A percentile compares a stretch with the other conserved stretches of the same genome.
These are phyloP conservation scores for Boehmeria nivea DNA, from an alignment of 306 rosid genomes.

Conservation along the genomic window DNA sequence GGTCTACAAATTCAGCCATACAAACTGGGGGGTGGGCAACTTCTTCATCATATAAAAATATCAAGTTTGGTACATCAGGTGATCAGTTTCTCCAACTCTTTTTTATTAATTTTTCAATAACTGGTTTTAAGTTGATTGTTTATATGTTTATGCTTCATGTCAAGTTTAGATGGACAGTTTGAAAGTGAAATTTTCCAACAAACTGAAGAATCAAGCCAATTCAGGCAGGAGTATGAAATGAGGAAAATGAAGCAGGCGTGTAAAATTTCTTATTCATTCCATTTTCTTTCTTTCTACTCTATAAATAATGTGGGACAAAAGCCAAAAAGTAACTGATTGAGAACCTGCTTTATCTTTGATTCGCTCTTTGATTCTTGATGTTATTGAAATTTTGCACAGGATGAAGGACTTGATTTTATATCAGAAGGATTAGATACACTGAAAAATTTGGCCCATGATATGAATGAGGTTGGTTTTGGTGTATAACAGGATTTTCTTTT, in stretches of 20 bases:
- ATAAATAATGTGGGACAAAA: not conserved
- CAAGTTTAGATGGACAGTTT: conserved; percentile 34
- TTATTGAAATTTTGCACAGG: conserved; percentile 40
- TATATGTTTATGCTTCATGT: conserved; percentile 6
- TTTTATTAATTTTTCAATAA: not conserved
- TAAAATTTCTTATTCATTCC: conserved; percentile 25
- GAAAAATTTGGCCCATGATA: conserved; percentile 69
- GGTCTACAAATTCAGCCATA: conserved; percentile 36
- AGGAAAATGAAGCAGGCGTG: conserved; percentile 79
- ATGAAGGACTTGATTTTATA: conserved; percentile 82
- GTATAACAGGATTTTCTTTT: conserved; percentile 4
- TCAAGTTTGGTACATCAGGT: conserved; percentile 69
- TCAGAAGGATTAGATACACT: conserved; percentile 81
- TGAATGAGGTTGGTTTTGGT: conserved; percentile 70
- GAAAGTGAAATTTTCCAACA: conserved; percentile 49
- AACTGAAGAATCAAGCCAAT: conserved; percentile 67
- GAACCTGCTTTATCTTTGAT: not conserved
- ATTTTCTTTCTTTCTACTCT: not conserved
- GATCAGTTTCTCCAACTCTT: conserved; percentile 1
- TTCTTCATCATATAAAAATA: conserved; percentile 38
- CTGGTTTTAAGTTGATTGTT: conserved; percentile 7
- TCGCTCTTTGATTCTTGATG: conserved; percentile 14
- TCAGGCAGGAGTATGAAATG: conserved; percentile 72
- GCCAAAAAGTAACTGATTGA: conserved; percentile 6
- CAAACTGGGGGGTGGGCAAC: conserved; percentile 45